A percentile compares a stretch with the other conserved stretches of the same genome.
Conservation (phyloP, 495 filamentous ascomycete genomes). For the Oleoguttula mirabilis region DNA sequence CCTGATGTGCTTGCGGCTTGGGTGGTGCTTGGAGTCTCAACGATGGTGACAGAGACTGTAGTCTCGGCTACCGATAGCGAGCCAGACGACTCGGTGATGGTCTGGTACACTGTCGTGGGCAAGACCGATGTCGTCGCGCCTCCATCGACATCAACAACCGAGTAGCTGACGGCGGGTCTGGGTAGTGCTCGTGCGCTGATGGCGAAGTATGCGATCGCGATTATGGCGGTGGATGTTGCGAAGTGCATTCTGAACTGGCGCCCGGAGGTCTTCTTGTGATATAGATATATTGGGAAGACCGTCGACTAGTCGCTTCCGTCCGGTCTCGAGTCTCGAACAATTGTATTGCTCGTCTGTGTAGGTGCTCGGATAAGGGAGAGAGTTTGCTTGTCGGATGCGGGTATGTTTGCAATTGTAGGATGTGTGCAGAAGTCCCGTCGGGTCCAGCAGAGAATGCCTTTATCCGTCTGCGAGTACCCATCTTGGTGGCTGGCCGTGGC, state of each 20-base stretch:
- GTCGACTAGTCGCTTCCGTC: neutral
- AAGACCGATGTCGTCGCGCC: neutral
- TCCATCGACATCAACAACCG: constrained; percentile 22
- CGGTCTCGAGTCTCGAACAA: neutral
- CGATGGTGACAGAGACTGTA: constrained; percentile 15
- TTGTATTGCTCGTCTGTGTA: neutral
- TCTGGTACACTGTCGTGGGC: constrained; percentile 12
- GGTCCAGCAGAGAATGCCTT: neutral
- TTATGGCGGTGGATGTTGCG: neutral
- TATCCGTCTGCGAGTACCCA: constrained; percentile 2
- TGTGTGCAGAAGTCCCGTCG: constrained; percentile 1
- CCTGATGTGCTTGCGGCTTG: constrained; percentile 1
- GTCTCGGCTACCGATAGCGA: constrained; percentile 3
- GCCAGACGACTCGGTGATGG: constrained; percentile 6
- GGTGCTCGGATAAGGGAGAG: neutral
- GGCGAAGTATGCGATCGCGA: constrained; percentile 6
- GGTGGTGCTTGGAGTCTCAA: constrained; percentile 3
- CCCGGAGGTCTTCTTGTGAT: neutral
- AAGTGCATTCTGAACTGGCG: constrained; percentile 1
- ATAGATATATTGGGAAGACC: neutral
- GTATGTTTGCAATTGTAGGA: neutral
- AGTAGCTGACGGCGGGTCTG: constrained; percentile 13
- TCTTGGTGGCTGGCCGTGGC: constrained; percentile 7
- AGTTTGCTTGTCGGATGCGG: neutral
- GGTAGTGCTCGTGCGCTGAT: constrained; percentile 16